Evolutionary conservation across 352 stramenopile species (phyloP).

Genomic region (Lagenidium giganteum): DNA sequence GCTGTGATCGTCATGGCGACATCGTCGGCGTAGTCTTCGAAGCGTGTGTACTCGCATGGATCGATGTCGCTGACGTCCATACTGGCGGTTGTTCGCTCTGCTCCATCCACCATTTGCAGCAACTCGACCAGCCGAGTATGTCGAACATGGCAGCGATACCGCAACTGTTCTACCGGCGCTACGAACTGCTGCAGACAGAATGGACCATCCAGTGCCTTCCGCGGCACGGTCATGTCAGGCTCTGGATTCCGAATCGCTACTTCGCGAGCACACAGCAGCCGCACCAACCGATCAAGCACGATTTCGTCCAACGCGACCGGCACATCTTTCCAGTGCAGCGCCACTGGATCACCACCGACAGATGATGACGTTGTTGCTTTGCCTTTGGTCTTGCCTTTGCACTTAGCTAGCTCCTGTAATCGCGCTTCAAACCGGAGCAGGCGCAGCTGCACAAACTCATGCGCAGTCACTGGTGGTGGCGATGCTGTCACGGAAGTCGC

Average conservation of each 20-base stretch:
- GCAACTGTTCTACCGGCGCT: too few species aligned
- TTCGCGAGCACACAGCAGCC: slow-evolving; percentile 23
- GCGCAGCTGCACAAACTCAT: slow-evolving; percentile 24
- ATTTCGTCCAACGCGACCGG: slow-evolving; percentile 13
- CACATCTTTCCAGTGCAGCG: slow-evolving; percentile 10
- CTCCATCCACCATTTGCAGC: too few species aligned
- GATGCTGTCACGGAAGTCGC: too few species aligned
- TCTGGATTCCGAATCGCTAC: slow-evolving; percentile 17
- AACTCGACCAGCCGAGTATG: too few species aligned
- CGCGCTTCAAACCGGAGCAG: slow-evolving; percentile 30
- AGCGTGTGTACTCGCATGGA: too few species aligned
- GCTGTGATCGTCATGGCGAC: too few species aligned
- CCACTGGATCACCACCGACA: not conserved
- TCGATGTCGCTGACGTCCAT: too few species aligned
- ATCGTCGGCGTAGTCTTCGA: too few species aligned
- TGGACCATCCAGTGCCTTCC: slow-evolving; percentile 2
- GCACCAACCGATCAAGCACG: slow-evolving; percentile 17
- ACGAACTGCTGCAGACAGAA: slow-evolving; percentile 32
- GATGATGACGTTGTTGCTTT: not conserved
- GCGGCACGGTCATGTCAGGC: slow-evolving; percentile 15
- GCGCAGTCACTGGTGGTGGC: too few species aligned
- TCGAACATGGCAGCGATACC: too few species aligned
- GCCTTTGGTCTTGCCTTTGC: not conserved
- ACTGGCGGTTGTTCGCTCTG: too few species aligned
- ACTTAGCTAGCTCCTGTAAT: slow-evolving; percentile 20